Evolutionary conservation across 495 filamentous ascomycete species (phyloP).

Genomic region (Penicillium herquei): DNA sequence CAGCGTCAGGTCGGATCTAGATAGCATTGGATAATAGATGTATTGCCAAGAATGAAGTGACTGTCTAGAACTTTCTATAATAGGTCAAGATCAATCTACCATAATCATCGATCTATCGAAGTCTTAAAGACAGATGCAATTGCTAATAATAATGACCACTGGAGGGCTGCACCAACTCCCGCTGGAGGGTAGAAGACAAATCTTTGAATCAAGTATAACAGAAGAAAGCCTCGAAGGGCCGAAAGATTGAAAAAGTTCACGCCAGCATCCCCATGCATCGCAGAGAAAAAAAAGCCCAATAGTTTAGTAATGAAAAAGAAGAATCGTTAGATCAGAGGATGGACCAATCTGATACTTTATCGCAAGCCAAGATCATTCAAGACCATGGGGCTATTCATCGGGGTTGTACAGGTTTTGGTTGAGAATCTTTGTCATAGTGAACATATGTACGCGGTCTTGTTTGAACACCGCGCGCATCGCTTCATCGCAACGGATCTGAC

Average conservation of each 20-base stretch:
- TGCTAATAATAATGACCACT: slow-evolving; percentile 2
- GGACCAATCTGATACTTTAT: background rate
- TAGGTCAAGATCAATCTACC: too few species aligned
- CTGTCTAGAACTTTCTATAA: too few species aligned
- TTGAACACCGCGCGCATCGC: slow-evolving; percentile 88
- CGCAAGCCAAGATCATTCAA: background rate
- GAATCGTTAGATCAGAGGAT: slow-evolving; percentile 20
- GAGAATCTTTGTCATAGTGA: slow-evolving; percentile 90
- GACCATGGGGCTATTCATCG: slow-evolving; percentile 50
- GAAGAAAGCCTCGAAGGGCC: slow-evolving; percentile 2
- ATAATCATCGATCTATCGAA: background rate
- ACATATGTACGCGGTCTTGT: slow-evolving; percentile 91
- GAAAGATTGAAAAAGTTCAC: slow-evolving; percentile 18
- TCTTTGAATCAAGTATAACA: background rate
- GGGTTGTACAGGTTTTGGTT: slow-evolving; percentile 63
- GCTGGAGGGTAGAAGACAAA: slow-evolving; percentile 34
- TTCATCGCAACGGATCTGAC: slow-evolving; percentile 91
- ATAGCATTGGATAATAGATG: too few species aligned
- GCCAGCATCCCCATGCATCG: slow-evolving; percentile 35
- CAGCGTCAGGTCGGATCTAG: too few species aligned
- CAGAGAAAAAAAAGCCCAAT: slow-evolving; percentile 14
- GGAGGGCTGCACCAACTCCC: slow-evolving; percentile 38
- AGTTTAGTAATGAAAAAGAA: slow-evolving; percentile 14
- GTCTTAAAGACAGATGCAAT: slow-evolving; percentile 1
- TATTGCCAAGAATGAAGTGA: too few species aligned